Base-by-base conservation (phyloP, 345 rosid genomes). In the Salix arbutifolia region DNA sequence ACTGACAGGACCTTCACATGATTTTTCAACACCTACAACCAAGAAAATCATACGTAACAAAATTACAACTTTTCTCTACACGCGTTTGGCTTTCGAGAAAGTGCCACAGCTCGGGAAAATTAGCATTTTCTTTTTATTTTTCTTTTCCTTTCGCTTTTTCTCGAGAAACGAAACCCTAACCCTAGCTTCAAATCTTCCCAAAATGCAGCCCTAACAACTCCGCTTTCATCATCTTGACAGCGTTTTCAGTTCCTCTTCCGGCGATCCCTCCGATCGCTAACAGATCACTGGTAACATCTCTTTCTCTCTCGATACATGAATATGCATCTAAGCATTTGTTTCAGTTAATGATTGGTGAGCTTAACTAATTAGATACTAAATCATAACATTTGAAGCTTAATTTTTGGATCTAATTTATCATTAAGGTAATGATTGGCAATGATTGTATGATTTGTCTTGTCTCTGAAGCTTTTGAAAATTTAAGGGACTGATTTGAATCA, bases 61-160 rank as follows among this genome's bases (percentile, higher is more conserved):
- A 73, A 19, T 7, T 71, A 69, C 70, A 70, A 71, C 75, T 83
- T 79, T 77, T 76, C 85, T 78, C 75, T 67, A 6, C 74, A 68
- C 83, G 80, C 87, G 83, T 86, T 84, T 84, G 85, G 86, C 30
- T 23, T 76, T 71, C 89, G 87, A 67, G 90, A 88, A 88, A 88
- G 86, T 81, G 81, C 50, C 35, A 21, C 75, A 35, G 66, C 69
- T 72, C 78, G 81, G 79, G 87, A 87, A 85, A 85, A 77, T 84
- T 42, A 42, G 46, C 0, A 10, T 42, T 42, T 42, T 42, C 0
- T 11, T 42, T 42, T 11, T 78, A 69, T 77, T 38, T 74, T 73
- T 44, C 13, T 65, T 70, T 37, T 71, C 71, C 40, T 68, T 66
- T 42, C 23, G 30, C 68, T 40, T 71, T 66, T 42, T 30, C 38